phyloP scores from a whole-genome alignment of 305 asterid species.

The Stenogyne calaminthoides region DNA sequence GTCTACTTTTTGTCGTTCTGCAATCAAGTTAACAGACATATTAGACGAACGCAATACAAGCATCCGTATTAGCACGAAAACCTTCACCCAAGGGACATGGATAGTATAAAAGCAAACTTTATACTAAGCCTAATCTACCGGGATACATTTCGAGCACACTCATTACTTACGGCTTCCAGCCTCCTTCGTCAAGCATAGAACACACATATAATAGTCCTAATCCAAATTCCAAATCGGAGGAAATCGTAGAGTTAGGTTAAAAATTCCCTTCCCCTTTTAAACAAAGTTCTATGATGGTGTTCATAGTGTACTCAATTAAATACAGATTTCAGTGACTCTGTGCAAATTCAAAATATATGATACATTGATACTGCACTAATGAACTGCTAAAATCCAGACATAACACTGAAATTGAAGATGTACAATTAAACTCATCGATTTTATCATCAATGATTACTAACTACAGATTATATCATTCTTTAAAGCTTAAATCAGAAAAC shows the following conservation, averaged over 20 bases:
- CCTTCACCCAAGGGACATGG: neutral
- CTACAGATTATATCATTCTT: neutral
- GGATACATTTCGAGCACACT: neutral
- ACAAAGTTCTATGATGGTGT: neutral
- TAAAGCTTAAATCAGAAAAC: neutral
- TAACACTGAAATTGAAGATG: neutral
- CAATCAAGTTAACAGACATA: constrained; percentile 10
- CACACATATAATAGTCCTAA: neutral
- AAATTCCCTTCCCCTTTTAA: neutral
- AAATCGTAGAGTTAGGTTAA: neutral
- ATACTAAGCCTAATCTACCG: neutral
- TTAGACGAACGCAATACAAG: constrained; percentile 10
- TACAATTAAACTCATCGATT: neutral
- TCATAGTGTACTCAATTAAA: neutral
- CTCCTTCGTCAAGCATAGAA: neutral
- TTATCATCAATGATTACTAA: neutral
- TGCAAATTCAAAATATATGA: neutral
- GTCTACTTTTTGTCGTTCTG: constrained; percentile 52
- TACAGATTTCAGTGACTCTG: neutral
- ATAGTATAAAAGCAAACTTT: neutral
- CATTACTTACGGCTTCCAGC: neutral
- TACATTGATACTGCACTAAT: neutral
- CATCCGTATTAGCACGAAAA: neutral
- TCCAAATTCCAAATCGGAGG: neutral
- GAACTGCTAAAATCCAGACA: neutral